phyloP scores from a whole-genome alignment of 257 asterid genomes.

The Asclepias syriaca region DNA sequence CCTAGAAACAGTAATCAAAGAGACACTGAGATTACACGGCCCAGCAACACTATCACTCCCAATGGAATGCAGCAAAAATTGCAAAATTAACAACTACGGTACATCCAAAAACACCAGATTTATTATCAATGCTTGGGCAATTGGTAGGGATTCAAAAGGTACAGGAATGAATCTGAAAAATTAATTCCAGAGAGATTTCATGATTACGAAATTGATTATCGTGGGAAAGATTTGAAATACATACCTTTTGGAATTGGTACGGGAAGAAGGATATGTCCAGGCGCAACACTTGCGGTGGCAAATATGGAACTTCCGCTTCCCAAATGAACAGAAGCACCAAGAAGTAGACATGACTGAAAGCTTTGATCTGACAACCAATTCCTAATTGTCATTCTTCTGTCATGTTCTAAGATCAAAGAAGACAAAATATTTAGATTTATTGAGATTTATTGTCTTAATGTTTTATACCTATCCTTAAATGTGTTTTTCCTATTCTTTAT shows the following conservation, averaged over 20 bases:
- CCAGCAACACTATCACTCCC: slow-evolving; percentile 6
- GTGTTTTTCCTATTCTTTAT: too few relatives aligned
- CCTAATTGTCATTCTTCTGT: not conserved
- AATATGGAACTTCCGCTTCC: not conserved
- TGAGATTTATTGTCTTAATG: too few relatives aligned
- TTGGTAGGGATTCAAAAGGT: slow-evolving; percentile 2
- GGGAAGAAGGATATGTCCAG: slow-evolving; percentile 9
- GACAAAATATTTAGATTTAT: too few relatives aligned
- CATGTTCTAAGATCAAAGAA: too few relatives aligned
- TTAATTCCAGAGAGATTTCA: slow-evolving; percentile 9
- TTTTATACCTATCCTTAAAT: too few relatives aligned
- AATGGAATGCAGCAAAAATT: not conserved
- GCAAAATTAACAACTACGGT: not conserved
- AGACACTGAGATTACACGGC: slow-evolving; percentile 4
- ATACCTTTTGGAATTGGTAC: slow-evolving; percentile 12
- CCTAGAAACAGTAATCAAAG: slow-evolving; percentile 3
- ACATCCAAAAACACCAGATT: not conserved
- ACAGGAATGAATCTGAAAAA: slow-evolving; percentile 4
- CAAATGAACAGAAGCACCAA: slow-evolving; percentile 1
- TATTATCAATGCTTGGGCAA: not conserved
- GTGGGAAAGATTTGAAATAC: not conserved
- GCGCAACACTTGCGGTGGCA: not conserved
- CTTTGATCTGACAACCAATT: not conserved
- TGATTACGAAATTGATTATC: not conserved
- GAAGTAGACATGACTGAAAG: slow-evolving; percentile 6